These are phyloP conservation scores for Raddia distichophylla DNA, from an alignment of 176 grass and related monocot species.

Conservation along the genomic window DNA sequence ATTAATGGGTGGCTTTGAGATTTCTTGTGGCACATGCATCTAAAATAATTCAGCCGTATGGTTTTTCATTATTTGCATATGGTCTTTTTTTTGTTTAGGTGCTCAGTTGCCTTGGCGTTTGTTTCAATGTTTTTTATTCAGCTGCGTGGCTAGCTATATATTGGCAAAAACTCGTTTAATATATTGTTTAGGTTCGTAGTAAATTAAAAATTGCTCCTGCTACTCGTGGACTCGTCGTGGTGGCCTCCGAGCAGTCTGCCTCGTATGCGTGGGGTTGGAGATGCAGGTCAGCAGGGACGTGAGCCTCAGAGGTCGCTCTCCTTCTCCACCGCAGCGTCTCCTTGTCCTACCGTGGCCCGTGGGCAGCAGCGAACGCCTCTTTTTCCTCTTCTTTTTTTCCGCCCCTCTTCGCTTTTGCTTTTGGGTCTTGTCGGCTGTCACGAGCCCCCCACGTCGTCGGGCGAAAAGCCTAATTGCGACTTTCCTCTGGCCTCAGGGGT, in stretches of 20 bases:
- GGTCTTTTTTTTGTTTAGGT: no score
- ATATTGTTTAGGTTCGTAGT: no score
- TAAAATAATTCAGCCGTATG: no score
- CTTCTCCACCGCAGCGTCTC: neutral
- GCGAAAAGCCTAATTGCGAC: slow-evolving; percentile 1
- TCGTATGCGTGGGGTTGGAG: neutral
- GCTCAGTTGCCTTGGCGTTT: no score
- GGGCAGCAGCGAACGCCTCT: neutral
- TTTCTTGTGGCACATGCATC: neutral
- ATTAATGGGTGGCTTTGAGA: neutral
- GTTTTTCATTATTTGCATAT: no score
- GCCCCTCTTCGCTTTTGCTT: neutral
- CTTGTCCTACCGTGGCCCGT: neutral
- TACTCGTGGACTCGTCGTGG: neutral
- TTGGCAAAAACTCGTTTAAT: no score
- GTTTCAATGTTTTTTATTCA: no score
- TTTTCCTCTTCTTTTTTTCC: neutral
- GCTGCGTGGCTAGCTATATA: no score
- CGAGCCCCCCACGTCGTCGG: neutral
- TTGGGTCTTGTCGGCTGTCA: slow-evolving; percentile 19
- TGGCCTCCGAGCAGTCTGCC: neutral
- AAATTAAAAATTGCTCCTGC: no score
- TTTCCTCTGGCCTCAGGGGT: neutral
- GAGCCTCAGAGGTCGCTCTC: slow-evolving; percentile 35
- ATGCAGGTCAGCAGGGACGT: neutral